phyloP scores from a whole-genome alignment of 495 filamentous ascomycete genomes.

The Lindgomyces ingoldianus region DNA sequence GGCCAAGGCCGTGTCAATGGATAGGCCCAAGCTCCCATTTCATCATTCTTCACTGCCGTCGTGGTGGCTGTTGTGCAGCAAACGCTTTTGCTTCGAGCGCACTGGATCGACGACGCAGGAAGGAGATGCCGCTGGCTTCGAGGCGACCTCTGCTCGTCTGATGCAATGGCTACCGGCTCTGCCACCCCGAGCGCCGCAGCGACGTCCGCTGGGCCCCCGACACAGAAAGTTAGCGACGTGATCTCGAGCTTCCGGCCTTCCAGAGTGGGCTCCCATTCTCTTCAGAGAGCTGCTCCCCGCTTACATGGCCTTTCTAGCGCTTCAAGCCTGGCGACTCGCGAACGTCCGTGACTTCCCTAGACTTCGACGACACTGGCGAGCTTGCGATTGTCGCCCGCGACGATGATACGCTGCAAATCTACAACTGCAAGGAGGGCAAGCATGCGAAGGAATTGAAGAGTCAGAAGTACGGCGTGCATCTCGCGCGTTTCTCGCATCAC shows the following conservation, averaged over 20 bases:
- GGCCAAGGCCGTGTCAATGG: too few relatives aligned
- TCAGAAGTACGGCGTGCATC: conserved; percentile 92
- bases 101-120: not conserved
- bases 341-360: conserved; percentile 71
- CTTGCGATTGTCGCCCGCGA: conserved; percentile 81
- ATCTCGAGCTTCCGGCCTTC: conserved; percentile 43
- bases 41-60: not conserved
- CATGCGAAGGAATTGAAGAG: conserved; percentile 79
- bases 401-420: conserved; percentile 93
- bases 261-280: conserved; percentile 25
- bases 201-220: conserved; percentile 25
- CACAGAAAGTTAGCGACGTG: conserved; percentile 44
- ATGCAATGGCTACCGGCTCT: conserved; percentile 20
- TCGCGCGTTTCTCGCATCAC: conserved; percentile 91
- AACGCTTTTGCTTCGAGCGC: too few relatives aligned
- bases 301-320: conserved; percentile 25
- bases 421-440: conserved; percentile 85
- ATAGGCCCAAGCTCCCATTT: too few relatives aligned
- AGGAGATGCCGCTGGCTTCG: conserved; percentile 1
- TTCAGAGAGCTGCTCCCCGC: not conserved
- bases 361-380: conserved; percentile 94
- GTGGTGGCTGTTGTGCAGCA: too few relatives aligned
- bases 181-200: conserved; percentile 19
- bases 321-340: conserved; percentile 51
- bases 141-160: not conserved